A percentile compares a stretch with the other conserved stretches of the same genome.
Conservation (phyloP, 2,329 filamentous ascomycete species). For the Scedosporium apiospermum region DNA sequence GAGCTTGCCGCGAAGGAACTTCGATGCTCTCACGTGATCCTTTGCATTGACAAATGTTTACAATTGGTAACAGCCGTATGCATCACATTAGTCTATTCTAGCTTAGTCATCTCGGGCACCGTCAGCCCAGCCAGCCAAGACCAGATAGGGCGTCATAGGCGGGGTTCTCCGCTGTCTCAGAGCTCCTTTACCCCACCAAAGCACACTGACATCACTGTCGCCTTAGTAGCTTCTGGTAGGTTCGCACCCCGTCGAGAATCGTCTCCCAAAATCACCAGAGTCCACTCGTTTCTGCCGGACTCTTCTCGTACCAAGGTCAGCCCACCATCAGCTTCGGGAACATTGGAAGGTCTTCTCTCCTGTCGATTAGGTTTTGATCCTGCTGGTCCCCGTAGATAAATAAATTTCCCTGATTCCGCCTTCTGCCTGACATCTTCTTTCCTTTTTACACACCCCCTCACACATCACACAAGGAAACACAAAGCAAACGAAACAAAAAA, state of each 20-base stretch:
- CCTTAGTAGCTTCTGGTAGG: constrained; percentile 16
- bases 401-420: constrained; percentile 7
- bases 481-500: constrained; percentile 7
- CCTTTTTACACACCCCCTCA: constrained; percentile 1
- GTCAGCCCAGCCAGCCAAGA: too few relatives aligned
- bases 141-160: background rate
- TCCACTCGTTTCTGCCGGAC: constrained; percentile 11
- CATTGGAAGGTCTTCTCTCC: background rate
- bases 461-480: background rate
- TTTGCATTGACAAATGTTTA: background rate
- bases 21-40: background rate
- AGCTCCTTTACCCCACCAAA: constrained; percentile 8
- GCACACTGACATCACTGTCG: constrained; percentile 14
- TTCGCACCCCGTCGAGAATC: constrained; percentile 15
- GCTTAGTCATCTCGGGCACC: background rate
- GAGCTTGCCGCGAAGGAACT: background rate
- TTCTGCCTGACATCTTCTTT: background rate
- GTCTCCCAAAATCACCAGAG: constrained; percentile 18
- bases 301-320: constrained; percentile 14
- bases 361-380: background rate
- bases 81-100: background rate
- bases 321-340: constrained; percentile 9
- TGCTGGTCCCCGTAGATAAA: background rate
- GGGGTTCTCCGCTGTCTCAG: background rate
- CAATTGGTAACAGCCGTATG: too few relatives aligned